phyloP scores from a whole-genome alignment of 805 yeast genomes.

The Brettanomyces naardenensis region DNA sequence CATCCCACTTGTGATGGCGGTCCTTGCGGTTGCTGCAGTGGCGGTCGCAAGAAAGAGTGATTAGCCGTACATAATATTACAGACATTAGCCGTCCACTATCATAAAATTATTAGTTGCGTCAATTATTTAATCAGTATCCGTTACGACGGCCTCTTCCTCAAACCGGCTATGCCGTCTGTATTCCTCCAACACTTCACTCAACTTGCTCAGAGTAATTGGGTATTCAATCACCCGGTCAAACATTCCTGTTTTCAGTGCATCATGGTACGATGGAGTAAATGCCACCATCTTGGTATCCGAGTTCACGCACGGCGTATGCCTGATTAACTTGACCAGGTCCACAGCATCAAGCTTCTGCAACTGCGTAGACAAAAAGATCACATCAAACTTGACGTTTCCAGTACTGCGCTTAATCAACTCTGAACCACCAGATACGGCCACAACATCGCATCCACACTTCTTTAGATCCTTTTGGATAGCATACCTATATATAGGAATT shows the following conservation, averaged over 20 bases:
- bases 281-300: conserved; percentile 70
- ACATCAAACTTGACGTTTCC: conserved; percentile 80
- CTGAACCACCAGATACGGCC: conserved; percentile 72
- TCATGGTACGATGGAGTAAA: conserved; percentile 66
- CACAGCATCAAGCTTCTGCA: conserved; percentile 58
- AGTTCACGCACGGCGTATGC: conserved; percentile 70
- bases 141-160: conserved; percentile 27
- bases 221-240: conserved; percentile 67
- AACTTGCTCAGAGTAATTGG: conserved; percentile 42
- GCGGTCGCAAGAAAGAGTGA: not conserved
- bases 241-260: conserved; percentile 44
- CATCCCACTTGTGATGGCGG: not conserved
- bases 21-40: not conserved
- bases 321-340: conserved; percentile 74
- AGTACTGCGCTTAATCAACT: conserved; percentile 70
- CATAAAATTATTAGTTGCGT: no score
- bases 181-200: conserved; percentile 20
- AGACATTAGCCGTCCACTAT: no score
- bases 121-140: conserved; percentile 23
- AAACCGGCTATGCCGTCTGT: conserved; percentile 12
- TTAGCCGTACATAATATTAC: no score
- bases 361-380: conserved; percentile 65
- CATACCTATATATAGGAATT: conserved; percentile 70
- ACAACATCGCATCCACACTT: conserved; percentile 75
- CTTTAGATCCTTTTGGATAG: conserved; percentile 56